These are phyloP conservation scores for Trichoderma cornu-damae DNA, from an alignment of 2,329 filamentous ascomycete species.

Conservation along the genomic window DNA sequence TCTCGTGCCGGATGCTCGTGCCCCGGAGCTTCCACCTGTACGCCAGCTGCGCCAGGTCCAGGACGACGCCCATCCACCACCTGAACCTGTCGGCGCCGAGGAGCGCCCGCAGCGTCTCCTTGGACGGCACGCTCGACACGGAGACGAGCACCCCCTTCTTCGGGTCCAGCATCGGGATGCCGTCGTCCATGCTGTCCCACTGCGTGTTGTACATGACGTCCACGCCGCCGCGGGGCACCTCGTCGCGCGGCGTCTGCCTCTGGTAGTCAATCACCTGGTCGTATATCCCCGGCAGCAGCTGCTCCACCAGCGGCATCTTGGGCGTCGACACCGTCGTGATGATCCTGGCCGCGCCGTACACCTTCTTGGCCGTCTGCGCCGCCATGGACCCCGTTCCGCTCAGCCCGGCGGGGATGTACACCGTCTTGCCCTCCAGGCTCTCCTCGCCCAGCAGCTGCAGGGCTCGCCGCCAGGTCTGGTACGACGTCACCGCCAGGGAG, in stretches of 20 bases:
- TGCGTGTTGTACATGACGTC: slow-evolving; percentile 50
- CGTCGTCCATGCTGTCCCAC: slow-evolving; percentile 33
- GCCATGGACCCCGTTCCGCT: slow-evolving; percentile 43
- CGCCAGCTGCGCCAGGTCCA: slow-evolving; percentile 36
- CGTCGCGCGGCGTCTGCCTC: slow-evolving; percentile 34
- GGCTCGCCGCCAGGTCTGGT: slow-evolving; percentile 40
- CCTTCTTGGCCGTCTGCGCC: slow-evolving; percentile 47
- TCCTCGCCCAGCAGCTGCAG: slow-evolving; percentile 34
- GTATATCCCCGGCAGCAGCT: slow-evolving; percentile 39
- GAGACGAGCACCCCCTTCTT: slow-evolving; percentile 38
- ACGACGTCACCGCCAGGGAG: slow-evolving; percentile 38
- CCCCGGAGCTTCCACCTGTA: slow-evolving; percentile 41
- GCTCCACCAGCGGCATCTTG: slow-evolving; percentile 43
- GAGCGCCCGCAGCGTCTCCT: slow-evolving; percentile 27
- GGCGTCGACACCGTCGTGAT: slow-evolving; percentile 50
- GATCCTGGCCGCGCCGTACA: slow-evolving; percentile 43
- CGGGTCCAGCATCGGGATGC: slow-evolving; percentile 38
- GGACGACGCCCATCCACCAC: slow-evolving; percentile 35
- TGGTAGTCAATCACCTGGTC: slow-evolving; percentile 51
- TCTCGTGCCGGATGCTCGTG: slow-evolving; percentile 41
- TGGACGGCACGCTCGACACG: slow-evolving; percentile 37
- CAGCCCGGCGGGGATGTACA: slow-evolving; percentile 47
- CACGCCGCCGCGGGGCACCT: slow-evolving; percentile 39
- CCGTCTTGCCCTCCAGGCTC: slow-evolving; percentile 45
- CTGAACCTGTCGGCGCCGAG: slow-evolving; percentile 32